Percentiles rank a stretch among this genome's conserved stretches.
Evolutionary conservation across 164 flowering plant genomes (phyloP).

Genomic region (Amborella trichopoda): DNA sequence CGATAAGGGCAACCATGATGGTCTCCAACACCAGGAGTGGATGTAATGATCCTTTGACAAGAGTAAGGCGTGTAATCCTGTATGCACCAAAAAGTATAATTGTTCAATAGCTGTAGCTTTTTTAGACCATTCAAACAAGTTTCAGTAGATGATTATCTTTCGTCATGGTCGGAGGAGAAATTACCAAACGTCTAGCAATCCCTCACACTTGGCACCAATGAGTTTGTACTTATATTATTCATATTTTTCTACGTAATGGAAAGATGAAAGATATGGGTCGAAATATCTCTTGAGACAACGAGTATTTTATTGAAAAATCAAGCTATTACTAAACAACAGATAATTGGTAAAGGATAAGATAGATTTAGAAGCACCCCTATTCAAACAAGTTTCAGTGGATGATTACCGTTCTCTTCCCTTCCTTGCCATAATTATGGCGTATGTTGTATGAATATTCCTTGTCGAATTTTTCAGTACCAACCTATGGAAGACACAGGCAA

Average conservation of each 20-base stretch:
- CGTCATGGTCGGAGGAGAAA: too few relatives aligned
- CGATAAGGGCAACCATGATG: slow-evolving; percentile 99
- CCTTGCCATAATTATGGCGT: slow-evolving; percentile 92
- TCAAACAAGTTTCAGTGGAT: background rate
- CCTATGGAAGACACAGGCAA: slow-evolving; percentile 30
- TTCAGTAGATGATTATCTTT: too few relatives aligned
- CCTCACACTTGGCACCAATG: too few relatives aligned
- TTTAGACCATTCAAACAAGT: too few relatives aligned
- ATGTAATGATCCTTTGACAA: slow-evolving; percentile 77
- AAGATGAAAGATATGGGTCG: too few relatives aligned
- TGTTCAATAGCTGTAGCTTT: too few relatives aligned
- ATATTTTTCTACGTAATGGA: too few relatives aligned
- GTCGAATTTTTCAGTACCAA: slow-evolving; percentile 90
- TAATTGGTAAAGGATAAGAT: background rate
- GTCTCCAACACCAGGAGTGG: slow-evolving; percentile 91
- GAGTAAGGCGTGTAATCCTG: slow-evolving; percentile 97
- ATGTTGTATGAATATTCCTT: slow-evolving; percentile 90
- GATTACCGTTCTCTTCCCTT: slow-evolving; percentile 84
- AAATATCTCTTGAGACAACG: too few relatives aligned
- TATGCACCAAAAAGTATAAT: slow-evolving; percentile 10
- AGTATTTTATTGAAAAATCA: too few relatives aligned
- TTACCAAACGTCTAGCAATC: too few relatives aligned
- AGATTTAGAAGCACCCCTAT: background rate
- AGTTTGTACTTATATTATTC: too few relatives aligned
- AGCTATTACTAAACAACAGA: too few relatives aligned